Conservation (phyloP, 441 rosid species). For the Erodium moschatum region DNA sequence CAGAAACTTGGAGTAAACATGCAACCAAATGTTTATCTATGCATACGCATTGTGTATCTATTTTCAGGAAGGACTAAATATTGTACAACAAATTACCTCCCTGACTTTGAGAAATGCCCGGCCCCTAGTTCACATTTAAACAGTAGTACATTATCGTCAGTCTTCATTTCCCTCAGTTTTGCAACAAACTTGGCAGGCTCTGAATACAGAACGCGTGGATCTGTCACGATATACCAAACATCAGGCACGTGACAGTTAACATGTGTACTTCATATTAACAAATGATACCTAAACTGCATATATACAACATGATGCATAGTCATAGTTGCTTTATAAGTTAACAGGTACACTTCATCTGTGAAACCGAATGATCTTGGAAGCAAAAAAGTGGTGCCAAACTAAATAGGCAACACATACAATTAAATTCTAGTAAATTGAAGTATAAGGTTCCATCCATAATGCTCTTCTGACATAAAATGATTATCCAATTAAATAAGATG, state of each 20-base stretch:
- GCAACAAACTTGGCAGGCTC: slow-evolving; percentile 62
- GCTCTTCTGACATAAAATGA: background rate
- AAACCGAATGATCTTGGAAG: no score
- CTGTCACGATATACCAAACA: slow-evolving; percentile 29
- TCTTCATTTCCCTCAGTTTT: slow-evolving; percentile 36
- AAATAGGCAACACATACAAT: no score
- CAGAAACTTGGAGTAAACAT: background rate
- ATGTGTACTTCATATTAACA: background rate
- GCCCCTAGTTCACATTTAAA: slow-evolving; percentile 84
- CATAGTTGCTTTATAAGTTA: no score
- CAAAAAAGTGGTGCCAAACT: no score
- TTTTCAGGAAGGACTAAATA: background rate
- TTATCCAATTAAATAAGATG: background rate
- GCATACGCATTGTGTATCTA: no score
- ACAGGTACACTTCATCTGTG: no score
- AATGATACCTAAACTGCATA: no score
- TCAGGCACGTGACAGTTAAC: background rate
- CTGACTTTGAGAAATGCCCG: slow-evolving; percentile 94
- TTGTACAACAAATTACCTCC: slow-evolving; percentile 48
- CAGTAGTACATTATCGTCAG: slow-evolving; percentile 52
- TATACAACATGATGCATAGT: no score
- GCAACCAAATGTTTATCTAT: no score
- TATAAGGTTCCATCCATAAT: no score
- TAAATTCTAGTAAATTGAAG: no score
- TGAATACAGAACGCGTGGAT: slow-evolving; percentile 79